Conservation (phyloP, 2,329 filamentous ascomycete genomes). For the Cercospora zeae-maydis region DNA sequence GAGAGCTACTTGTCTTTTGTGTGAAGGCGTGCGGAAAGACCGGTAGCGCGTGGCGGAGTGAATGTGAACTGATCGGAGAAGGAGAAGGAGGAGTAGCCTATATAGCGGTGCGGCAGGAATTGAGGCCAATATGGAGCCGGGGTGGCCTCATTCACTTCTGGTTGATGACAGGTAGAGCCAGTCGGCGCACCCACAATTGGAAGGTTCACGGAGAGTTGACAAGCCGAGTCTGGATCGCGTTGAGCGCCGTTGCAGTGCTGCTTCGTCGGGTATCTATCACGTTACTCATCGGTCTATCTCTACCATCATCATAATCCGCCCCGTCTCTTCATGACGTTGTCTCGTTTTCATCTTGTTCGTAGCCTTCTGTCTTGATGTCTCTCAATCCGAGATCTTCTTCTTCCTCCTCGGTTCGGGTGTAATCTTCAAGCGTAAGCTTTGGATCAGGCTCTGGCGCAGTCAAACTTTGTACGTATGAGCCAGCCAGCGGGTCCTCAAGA, state of each 20-base stretch:
- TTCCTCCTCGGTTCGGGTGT: slow-evolving; percentile 83
- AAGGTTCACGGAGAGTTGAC: not conserved
- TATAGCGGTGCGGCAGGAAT: too few species aligned
- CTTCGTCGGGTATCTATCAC: not conserved
- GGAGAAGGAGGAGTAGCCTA: too few species aligned
- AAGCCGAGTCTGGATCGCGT: not conserved
- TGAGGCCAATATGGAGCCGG: too few species aligned
- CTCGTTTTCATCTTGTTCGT: slow-evolving; percentile 50
- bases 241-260: not conserved
- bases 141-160: too few species aligned
- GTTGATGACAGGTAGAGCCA: not conserved
- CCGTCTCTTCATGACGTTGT: slow-evolving; percentile 11
- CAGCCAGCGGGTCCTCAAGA: slow-evolving; percentile 82
- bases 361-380: slow-evolving; percentile 91
- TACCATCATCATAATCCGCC: not conserved
- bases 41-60: not conserved
- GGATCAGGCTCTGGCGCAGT: slow-evolving; percentile 75
- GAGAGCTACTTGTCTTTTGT: not conserved
- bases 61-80: not conserved
- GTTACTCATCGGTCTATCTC: not conserved
- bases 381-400: slow-evolving; percentile 86
- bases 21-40: not conserved
- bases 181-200: not conserved
- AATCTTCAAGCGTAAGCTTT: slow-evolving; percentile 76
- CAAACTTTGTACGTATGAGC: slow-evolving; percentile 90